phyloP scores from a whole-genome alignment of 805 yeast genomes.

The Pichia cabralensis region DNA sequence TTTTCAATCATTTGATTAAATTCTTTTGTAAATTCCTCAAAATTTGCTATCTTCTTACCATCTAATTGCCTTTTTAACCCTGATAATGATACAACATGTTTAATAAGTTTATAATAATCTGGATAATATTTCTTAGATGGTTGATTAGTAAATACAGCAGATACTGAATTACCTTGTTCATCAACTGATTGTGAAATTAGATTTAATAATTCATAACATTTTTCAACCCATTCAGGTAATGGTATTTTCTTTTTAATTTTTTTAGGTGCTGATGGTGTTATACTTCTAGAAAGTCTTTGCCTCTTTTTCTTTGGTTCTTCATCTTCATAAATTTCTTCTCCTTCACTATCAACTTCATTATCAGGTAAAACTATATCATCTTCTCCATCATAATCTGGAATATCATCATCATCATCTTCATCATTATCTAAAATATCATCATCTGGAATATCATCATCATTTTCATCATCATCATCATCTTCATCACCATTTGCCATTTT shows the following conservation, averaged over 20 bases:
- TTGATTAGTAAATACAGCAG: slow-evolving; percentile 55
- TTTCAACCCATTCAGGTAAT: slow-evolving; percentile 9
- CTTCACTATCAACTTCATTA: slow-evolving; percentile 1
- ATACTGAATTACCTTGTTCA: slow-evolving; percentile 35
- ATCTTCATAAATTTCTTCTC: slow-evolving; percentile 10
- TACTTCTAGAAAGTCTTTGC: slow-evolving; percentile 8
- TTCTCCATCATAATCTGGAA: slow-evolving; percentile 14
- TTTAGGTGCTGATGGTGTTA: slow-evolving; percentile 6
- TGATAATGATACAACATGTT: slow-evolving; percentile 48
- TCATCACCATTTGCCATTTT: slow-evolving; percentile 16
- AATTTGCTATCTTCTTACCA: slow-evolving; percentile 26
- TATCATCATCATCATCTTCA: slow-evolving; percentile 9
- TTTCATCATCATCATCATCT: slow-evolving; percentile 8
- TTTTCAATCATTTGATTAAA: slow-evolving; percentile 50
- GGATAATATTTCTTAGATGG: slow-evolving; percentile 75
- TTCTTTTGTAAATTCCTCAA: slow-evolving; percentile 41
- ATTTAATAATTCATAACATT: slow-evolving; percentile 7
- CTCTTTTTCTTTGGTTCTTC: slow-evolving; percentile 9
- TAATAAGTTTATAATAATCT: slow-evolving; percentile 66
- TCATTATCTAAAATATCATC: slow-evolving; percentile 11
- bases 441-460: slow-evolving; percentile 7
- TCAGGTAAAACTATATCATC: no score
- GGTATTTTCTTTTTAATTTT: slow-evolving; percentile 8
- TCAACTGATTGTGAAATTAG: slow-evolving; percentile 27
- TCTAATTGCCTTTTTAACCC: slow-evolving; percentile 40